These are phyloP conservation scores for Hyaloscypha hepaticicola DNA, from an alignment of 495 filamentous ascomycete genomes.

Conservation along the genomic window DNA sequence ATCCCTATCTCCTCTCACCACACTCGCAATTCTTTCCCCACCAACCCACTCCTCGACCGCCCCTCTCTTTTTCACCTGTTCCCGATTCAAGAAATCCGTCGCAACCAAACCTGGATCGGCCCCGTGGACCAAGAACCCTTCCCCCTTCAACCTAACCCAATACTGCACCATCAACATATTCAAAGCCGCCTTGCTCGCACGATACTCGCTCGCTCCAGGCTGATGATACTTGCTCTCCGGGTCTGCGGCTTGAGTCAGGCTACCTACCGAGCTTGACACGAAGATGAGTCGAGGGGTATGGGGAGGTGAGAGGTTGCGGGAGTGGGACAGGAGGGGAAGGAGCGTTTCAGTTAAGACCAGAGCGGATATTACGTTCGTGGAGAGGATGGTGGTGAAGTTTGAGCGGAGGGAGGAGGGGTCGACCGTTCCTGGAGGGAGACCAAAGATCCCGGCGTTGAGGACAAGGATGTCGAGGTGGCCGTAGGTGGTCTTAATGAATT, in stretches of 20 bases:
- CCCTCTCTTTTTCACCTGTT: conserved; percentile 35
- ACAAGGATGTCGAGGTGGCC: conserved; percentile 55
- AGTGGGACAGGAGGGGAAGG: conserved; percentile 35
- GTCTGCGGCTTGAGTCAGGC: conserved; percentile 33
- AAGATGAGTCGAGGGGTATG: conserved; percentile 37
- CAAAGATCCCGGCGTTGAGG: conserved; percentile 56
- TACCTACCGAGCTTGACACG: conserved; percentile 38
- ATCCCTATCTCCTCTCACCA: conserved; percentile 44
- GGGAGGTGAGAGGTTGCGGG: conserved; percentile 23
- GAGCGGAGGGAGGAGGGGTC: background rate
- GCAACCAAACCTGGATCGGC: conserved; percentile 44
- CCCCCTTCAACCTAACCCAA: conserved; percentile 38
- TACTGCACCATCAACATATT: conserved; percentile 28
- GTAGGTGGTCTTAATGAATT: conserved; percentile 31
- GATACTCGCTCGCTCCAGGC: conserved; percentile 23
- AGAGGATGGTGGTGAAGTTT: conserved; percentile 13
- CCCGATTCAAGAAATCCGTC: conserved; percentile 47
- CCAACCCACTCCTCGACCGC: conserved; percentile 16
- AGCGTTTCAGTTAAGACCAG: conserved; percentile 41
- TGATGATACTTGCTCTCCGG: conserved; percentile 10
- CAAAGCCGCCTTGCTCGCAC: conserved; percentile 30
- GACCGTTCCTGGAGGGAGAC: conserved; percentile 16
- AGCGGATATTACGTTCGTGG: conserved; percentile 39
- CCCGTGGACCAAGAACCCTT: conserved; percentile 46
- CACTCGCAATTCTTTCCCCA: conserved; percentile 32